Evolutionary conservation across 2,329 filamentous ascomycete genomes (phyloP), one percentile per base, ranked within the genome.

Genomic region (Ceratocystis ficicola): DNA sequence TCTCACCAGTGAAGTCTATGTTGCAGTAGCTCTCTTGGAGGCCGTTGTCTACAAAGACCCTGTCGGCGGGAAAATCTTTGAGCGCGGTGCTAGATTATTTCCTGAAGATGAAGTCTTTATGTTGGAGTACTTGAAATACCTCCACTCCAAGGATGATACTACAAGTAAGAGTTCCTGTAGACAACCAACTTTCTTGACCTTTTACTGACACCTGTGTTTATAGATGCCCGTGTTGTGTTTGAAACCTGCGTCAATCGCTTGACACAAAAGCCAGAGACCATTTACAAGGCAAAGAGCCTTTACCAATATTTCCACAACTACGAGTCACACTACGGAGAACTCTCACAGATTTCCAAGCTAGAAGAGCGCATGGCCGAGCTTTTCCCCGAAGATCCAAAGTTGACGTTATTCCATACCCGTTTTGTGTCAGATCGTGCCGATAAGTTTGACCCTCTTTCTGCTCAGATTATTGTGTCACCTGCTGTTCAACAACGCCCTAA

Each of bases 31-130:
- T 17, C 80, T 95, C 67, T 89, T 99, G 72, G 94, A 99, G 74
- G 93, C 94, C 73, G 87, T 95, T 71, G 95, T 95, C 70, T 99
- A 99, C 76, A 94, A 95, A 72, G 94, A 97, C 71, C 84, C 87
- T 0, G 90, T 94, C 0, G 93, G 92, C 1, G 89, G 88, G 55
- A 96, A 94, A 77, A 97, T 99, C 68, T 95, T 97, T 70, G 94
- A 99, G 73, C 88, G 93, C 59, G 94, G 94, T 22, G 86, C 93
- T 69, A 94, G 90, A 72, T 80, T 99, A 12, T 99, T 97, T 73
- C 93, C 93, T 0, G 90, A 95, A 62, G 93, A 97, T 72, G 92
- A 96, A 74, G 82, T 86, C 67, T 97, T 97, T 76, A 90, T 95
- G 69, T 82, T 99, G 63, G 92, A 97, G 75, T 97, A 99, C 74